phyloP scores from a whole-genome alignment of 768 basidiomycete genomes.

The Lactarius sp. region DNA sequence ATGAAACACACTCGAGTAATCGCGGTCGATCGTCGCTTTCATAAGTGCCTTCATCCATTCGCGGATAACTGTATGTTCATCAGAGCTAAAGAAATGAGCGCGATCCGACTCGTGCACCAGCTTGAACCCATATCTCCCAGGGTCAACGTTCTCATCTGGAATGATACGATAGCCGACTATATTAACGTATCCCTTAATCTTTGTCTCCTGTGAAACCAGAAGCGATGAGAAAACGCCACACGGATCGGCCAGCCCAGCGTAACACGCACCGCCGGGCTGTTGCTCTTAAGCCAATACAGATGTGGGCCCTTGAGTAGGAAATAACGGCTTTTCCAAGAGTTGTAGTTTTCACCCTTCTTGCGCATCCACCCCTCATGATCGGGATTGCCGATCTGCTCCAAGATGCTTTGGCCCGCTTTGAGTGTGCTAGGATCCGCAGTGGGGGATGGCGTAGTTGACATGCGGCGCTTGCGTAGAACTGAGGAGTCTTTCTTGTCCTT shows the following conservation, averaged over 20 bases:
- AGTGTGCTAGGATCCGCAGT: slow-evolving; percentile 15
- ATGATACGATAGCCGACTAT: slow-evolving; percentile 89
- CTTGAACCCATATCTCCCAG: slow-evolving; percentile 92
- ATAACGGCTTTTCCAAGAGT: slow-evolving; percentile 87
- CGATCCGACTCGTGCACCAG: slow-evolving; percentile 87
- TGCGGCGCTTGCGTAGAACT: slow-evolving; percentile 52
- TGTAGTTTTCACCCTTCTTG: slow-evolving; percentile 92
- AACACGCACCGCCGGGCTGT: slow-evolving; percentile 48
- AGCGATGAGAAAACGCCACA: neutral
- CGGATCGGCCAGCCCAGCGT: neutral
- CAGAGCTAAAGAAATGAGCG: slow-evolving; percentile 87
- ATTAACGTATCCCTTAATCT: slow-evolving; percentile 95
- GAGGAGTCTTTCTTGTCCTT: slow-evolving; percentile 36
- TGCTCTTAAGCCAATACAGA: slow-evolving; percentile 80
- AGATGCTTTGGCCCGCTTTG: slow-evolving; percentile 58
- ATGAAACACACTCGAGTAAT: slow-evolving; percentile 71
- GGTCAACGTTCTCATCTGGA: slow-evolving; percentile 86
- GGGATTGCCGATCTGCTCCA: slow-evolving; percentile 86
- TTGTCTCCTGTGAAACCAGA: slow-evolving; percentile 60
- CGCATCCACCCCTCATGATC: slow-evolving; percentile 94
- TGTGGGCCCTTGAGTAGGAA: slow-evolving; percentile 91
- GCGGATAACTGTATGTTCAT: slow-evolving; percentile 78
- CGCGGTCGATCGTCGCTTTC: slow-evolving; percentile 95
- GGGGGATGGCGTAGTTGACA: slow-evolving; percentile 26
- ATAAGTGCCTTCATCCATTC: slow-evolving; percentile 99